Evolutionary conservation across 768 basidiomycete species (phyloP), one percentile per base, ranked within the genome.

Genomic region (Mycena rebaudengoi): DNA sequence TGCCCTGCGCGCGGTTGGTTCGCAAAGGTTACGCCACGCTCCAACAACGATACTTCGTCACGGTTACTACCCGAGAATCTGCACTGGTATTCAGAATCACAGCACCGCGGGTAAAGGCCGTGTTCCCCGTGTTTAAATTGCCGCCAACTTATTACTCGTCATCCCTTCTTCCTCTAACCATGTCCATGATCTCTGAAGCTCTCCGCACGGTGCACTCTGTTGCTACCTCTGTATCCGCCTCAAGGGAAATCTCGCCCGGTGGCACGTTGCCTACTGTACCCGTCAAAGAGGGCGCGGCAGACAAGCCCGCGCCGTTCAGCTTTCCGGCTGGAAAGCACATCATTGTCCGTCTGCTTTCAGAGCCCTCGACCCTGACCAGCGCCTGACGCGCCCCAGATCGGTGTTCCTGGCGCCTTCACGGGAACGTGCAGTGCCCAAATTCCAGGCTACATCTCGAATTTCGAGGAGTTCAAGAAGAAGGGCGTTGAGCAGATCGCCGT

Each of bases 321-420:
- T 68, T 78, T 53, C 74, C 90, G 39, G 79, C 74, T 10, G 89
- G 90, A 23, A 89, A 85, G 77, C 88, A 87, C 68, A 72, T 91
- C 70, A 83, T 91, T 60, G 90, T 90, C 67, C 44, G 85, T 81
- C 30, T 14, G 44, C 18, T 20, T 37, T 8, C 40, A 14, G 0
- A 0, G 25, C 26, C 54, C 41, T 16, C 7, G 33, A 20, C 14
- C 10, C 52, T 33, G 29, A 33, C 40, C 25, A n/a, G n/a, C n/a
- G n/a, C n/a, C 35, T 37, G n/a, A 28, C 35, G 23, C 3, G 52
- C 20, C 32, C 18, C 60, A 90, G 89, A 82, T 94, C 58, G 88
- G 89, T 13, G 89, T 93, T 29, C 91, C 93, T 0, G 91, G 90
- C 16, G 90, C 90, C 7, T 94, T 92, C 77, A 90, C 90, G 2